Base-by-base conservation (phyloP, 148 eudicot species). In the Rheum nobile region DNA sequence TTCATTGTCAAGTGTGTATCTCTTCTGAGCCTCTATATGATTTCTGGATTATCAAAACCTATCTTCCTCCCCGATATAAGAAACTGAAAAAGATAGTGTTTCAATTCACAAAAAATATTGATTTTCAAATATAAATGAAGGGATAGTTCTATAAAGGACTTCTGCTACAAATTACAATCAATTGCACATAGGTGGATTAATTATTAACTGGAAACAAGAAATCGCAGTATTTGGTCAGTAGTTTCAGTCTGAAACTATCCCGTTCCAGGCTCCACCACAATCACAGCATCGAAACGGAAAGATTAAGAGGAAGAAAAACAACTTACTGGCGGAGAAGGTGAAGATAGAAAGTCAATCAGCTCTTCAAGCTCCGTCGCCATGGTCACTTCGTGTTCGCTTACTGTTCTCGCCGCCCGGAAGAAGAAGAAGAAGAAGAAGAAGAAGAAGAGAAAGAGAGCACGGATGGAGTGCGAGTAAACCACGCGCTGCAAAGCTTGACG, bases 341-440 rank as follows among this genome's bases (percentile, higher is more conserved):
- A 81, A 8, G 96, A 87, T n/a, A 95, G 85, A 55, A 95, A 95
- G 59, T 85, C 93, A 13, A 95, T 54, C 71, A 95, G 80, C 80
- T 95, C 98, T 82, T 95, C 97, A 11, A 95, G 85, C 79, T 95
- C 98, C 28, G 88, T 91, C 80, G 98, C 93, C 97, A 95, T 94
- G 67, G 31, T 54, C 39, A 11, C 41, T 34, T 29, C 34, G 28
- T 65, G 9, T 29, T 65, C n/a, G 39, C 21, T 65, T 6, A 34
- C 70, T 63, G 2, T 63, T 32, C 69, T 63, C n/a, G 69, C 38
- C 69, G 39, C 37, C 69, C 9, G 4, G 69, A 16, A 31, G 70
- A 17, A 34, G 41, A 31, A 16, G 41, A 34, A n/a, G n/a, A n/a
- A n/a, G n/a, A n/a, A n/a, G n/a, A n/a, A n/a, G n/a, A n/a, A n/a